A percentile compares a stretch with the other conserved stretches of the same genome.
Evolutionary conservation across 495 filamentous ascomycete genomes (phyloP).

Genomic region (Clohesyomyces aquaticus): DNA sequence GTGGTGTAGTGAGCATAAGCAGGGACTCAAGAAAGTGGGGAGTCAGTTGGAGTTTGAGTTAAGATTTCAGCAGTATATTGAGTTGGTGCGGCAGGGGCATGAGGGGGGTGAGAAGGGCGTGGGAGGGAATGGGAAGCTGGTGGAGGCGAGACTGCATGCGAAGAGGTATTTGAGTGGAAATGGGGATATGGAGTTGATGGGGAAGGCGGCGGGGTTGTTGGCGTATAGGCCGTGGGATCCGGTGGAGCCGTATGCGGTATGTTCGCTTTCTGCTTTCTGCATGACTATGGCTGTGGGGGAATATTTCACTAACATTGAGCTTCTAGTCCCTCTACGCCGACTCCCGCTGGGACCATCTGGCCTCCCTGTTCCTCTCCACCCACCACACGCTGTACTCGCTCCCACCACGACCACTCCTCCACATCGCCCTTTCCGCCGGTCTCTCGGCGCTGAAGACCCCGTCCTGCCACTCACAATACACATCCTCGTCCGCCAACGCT

Average conservation of each 20-base stretch:
- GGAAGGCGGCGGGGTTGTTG: conserved; percentile 75
- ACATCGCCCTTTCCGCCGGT: conserved; percentile 88
- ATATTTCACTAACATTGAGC: conserved; percentile 17
- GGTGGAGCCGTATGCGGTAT: conserved; percentile 66
- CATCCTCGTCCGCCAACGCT: conserved; percentile 61
- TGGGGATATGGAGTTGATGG: conserved; percentile 64
- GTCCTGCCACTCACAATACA: conserved; percentile 77
- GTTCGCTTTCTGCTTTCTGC: not conserved
- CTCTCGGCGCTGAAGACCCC: conserved; percentile 95
- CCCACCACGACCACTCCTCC: conserved; percentile 80
- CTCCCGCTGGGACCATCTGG: conserved; percentile 72
- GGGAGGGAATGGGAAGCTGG: conserved; percentile 56
- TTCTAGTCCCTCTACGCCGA: conserved; percentile 70
- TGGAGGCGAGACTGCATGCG: conserved; percentile 80
- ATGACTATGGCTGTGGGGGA: not conserved
- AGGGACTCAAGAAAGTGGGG: conserved; percentile 81
- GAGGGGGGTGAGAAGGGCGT: conserved; percentile 9
- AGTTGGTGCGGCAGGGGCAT: conserved; percentile 66
- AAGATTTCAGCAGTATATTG: conserved; percentile 93
- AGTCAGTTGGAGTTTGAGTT: conserved; percentile 92
- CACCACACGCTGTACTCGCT: conserved; percentile 87
- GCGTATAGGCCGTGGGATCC: conserved; percentile 64
- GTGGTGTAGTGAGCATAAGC: conserved; percentile 93
- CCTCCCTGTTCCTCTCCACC: conserved; percentile 80
- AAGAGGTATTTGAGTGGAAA: conserved; percentile 75